A percentile compares a stretch with the other conserved stretches of the same genome.
Conservation (phyloP, 140 eudicot genomes). For the Cichorium intybus region DNA sequence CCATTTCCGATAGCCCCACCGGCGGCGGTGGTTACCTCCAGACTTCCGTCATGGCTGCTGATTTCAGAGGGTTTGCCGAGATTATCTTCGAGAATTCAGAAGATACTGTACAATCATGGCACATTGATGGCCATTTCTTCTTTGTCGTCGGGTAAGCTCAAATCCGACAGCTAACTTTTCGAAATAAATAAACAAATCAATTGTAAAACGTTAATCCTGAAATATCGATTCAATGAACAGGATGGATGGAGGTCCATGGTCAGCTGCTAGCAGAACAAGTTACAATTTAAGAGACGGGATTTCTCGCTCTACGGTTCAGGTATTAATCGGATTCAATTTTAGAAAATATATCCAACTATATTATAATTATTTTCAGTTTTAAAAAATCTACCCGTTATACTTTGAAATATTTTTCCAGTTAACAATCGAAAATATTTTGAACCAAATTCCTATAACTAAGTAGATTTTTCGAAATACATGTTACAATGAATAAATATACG, state of each 20-base stretch:
- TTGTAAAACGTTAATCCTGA: not conserved
- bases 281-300: slow-evolving; percentile 65
- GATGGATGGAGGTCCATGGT: slow-evolving; percentile 68
- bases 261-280: slow-evolving; percentile 46
- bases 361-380: no score
- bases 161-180: not conserved
- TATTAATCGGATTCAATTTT: not conserved
- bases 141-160: slow-evolving; percentile 61
- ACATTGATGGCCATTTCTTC: slow-evolving; percentile 66
- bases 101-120: slow-evolving; percentile 73
- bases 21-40: slow-evolving; percentile 62
- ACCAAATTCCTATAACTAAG: no score
- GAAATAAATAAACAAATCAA: not conserved
- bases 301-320: slow-evolving; percentile 74
- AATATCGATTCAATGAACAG: slow-evolving; percentile 27
- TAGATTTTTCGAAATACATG: no score
- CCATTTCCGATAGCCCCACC: slow-evolving; percentile 52
- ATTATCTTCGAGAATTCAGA: slow-evolving; percentile 59
- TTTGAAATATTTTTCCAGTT: no score
- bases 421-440: no score
- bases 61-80: slow-evolving; percentile 58
- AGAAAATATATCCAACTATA: no score
- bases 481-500: not conserved
- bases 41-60: slow-evolving; percentile 78
- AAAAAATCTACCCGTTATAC: no score